phyloP scores from a whole-genome alignment of 2,329 filamentous ascomycete genomes.

The Thielaviopsis euricoi region DNA sequence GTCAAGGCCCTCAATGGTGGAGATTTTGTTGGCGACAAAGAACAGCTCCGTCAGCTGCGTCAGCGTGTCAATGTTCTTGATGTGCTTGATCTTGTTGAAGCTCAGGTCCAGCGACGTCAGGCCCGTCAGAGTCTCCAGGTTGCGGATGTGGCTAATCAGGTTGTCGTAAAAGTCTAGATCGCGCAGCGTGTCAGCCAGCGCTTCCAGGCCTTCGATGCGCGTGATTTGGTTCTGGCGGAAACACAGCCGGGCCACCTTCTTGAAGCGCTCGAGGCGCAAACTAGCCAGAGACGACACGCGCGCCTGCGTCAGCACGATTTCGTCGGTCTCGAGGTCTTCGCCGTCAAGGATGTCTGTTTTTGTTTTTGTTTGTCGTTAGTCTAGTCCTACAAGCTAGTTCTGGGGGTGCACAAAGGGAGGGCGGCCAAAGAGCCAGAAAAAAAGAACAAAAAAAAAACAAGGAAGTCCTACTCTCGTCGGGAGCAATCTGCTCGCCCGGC shows the following conservation, averaged over 20 bases:
- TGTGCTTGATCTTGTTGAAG: slow-evolving; percentile 99
- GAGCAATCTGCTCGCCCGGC: slow-evolving; percentile 57
- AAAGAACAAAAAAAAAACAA: background rate
- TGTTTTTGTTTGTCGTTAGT: slow-evolving; percentile 17
- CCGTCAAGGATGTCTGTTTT: slow-evolving; percentile 41
- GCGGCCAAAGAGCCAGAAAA: no score
- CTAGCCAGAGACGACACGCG: slow-evolving; percentile 63
- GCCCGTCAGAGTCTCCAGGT: slow-evolving; percentile 59
- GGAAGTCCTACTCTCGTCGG: slow-evolving; percentile 53
- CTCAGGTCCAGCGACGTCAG: slow-evolving; percentile 75
- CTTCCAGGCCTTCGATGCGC: slow-evolving; percentile 56
- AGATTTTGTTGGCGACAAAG: slow-evolving; percentile 90
- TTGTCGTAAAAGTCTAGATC: slow-evolving; percentile 97
- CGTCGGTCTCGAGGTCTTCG: slow-evolving; percentile 46
- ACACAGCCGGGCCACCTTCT: slow-evolving; percentile 58
- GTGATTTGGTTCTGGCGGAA: slow-evolving; percentile 85
- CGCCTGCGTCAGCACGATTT: slow-evolving; percentile 82
- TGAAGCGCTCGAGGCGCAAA: slow-evolving; percentile 72
- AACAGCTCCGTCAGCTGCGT: slow-evolving; percentile 67
- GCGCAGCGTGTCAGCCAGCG: slow-evolving; percentile 47
- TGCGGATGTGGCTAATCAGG: slow-evolving; percentile 70
- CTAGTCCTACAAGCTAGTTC: no score
- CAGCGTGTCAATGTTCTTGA: slow-evolving; percentile 72
- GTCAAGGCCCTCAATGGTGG: slow-evolving; percentile 69
- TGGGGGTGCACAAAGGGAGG: no score